phyloP scores from a whole-genome alignment of 2,329 filamentous ascomycete genomes.

The Paraphaeosphaeria minitans region DNA sequence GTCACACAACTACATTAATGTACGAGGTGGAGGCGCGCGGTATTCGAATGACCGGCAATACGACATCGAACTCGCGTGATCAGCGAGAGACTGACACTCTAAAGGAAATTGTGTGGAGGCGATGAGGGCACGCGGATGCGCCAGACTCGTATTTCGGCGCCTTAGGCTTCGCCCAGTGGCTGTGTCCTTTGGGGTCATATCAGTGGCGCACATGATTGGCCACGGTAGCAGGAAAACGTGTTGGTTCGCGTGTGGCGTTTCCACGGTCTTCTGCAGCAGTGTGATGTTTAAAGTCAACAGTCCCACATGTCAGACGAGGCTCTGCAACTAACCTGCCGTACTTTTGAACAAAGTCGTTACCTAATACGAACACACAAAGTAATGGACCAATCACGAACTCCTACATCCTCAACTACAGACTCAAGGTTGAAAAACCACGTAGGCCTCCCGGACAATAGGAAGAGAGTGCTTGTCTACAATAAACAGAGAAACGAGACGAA shows the following conservation, averaged over 20 bases:
- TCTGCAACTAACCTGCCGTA: neutral
- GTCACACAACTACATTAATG: neutral
- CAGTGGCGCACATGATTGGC: no score
- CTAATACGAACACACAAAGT: neutral
- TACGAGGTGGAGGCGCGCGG: neutral
- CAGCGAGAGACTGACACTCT: neutral
- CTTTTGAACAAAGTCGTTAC: neutral
- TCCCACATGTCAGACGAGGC: no score
- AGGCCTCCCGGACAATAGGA: neutral
- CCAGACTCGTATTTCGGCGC: neutral
- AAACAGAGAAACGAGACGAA: constrained; percentile 7
- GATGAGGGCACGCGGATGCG: neutral
- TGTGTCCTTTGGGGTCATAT: neutral
- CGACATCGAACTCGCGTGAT: neutral
- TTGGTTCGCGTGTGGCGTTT: no score
- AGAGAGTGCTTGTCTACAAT: constrained; percentile 3
- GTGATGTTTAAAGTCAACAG: no score
- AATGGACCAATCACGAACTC: neutral
- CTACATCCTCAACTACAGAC: neutral
- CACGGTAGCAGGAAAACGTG: no score
- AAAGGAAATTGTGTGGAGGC: neutral
- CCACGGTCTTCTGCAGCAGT: no score
- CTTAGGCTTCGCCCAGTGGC: neutral
- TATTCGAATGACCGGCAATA: neutral
- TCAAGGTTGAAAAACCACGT: neutral